Evolutionary conservation across 2,329 filamentous ascomycete species (phyloP), one percentile per base, ranked within the genome.

Genomic region (Botrytis elliptica): DNA sequence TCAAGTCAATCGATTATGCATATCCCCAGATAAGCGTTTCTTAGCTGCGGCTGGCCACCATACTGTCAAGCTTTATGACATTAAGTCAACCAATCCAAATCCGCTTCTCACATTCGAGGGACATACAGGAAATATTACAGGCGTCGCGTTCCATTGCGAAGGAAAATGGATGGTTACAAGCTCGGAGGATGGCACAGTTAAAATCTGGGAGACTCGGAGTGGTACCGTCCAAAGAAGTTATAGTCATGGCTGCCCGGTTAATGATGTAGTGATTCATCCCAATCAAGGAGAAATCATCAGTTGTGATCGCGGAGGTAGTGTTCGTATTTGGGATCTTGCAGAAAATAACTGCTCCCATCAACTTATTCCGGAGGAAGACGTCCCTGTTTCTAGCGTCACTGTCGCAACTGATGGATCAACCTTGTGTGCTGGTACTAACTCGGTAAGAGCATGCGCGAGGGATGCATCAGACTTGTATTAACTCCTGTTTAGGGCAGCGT

Each of bases 121-220:
- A 60, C 96, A 99, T 84, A 96, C 93, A 20, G 94, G 91, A 77
- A 99, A 99, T 80, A 92, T 99, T 81, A 99, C 96, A 0, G 96
- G 96, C 62, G 93, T 99, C 65, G 95, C 95, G 18, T 99, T 99
- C 82, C 96, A 99, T 83, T 98, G 95, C 82, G 96, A 99, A 83
- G 95, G 95, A 18, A 99, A 99, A 85, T 99, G 96, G 96, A 98
- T 99, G 93, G 96, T 98, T 29, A 99, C 96, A 16, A 97, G 93
- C 83, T 97, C 93, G 65, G 96, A 99, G 83, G 96, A 99, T 81
- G 93, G 95, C 88, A 81, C 78, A 9, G 79, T 81, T 25, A 81
- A 81, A 74, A 81, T 81, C 44, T 81, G 80, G 79, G 79, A 81
- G 73, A 81, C 80, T 29, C 75, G 79, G 38, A 81, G 79, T 44